Evolutionary conservation across 2,329 filamentous ascomycete species (phyloP), one percentile per base, ranked within the genome.

Genomic region (Helminthosporium solani): DNA sequence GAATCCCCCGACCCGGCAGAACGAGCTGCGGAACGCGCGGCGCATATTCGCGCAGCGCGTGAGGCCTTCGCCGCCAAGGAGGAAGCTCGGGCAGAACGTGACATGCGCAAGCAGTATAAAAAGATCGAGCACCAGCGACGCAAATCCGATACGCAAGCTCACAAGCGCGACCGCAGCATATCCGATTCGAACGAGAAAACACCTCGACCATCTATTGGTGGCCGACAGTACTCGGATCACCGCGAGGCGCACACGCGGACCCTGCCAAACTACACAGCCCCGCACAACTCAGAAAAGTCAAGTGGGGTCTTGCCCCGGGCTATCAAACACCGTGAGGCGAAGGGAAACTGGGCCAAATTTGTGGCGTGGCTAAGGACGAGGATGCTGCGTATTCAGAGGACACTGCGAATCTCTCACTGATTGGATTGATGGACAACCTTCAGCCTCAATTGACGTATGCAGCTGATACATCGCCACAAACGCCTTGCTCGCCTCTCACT

Each of bases 1-100:
- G 78, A 77, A 46, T 73, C 71, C 8, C 67, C 68, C 14, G 80
- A 83, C 54, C 73, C 79, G 7, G 71, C 75, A 23, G 75, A 76
- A 4, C 75, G 79, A 30, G 79, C 79, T 33, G 79, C 79, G 16
- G 76, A 75, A 3, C 75, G 79, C 31, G 79, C 79, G 33, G 79
- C 80, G 15, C 75, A 75, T 3, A 79, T 84, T 8, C 75, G 78
- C 44, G 78, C 77, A 35, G 76, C 78, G 4, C 75, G 81, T 6
- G 71, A 76, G 40, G 80, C 80, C 25, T 83, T 82, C 59, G 73
- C 79, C 47, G 78, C 82, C 53, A 80, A 80, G 53, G 79, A 83
- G 64, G 78, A 76, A 3, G 78, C 75, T 28, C 83, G 83, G 55
- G 63, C 65, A 23, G 47, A 78, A 70, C 61, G 73, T 60, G 65